These are phyloP conservation scores for Mycena rebaudengoi DNA, from an alignment of 768 basidiomycete species.

Conservation along the genomic window DNA sequence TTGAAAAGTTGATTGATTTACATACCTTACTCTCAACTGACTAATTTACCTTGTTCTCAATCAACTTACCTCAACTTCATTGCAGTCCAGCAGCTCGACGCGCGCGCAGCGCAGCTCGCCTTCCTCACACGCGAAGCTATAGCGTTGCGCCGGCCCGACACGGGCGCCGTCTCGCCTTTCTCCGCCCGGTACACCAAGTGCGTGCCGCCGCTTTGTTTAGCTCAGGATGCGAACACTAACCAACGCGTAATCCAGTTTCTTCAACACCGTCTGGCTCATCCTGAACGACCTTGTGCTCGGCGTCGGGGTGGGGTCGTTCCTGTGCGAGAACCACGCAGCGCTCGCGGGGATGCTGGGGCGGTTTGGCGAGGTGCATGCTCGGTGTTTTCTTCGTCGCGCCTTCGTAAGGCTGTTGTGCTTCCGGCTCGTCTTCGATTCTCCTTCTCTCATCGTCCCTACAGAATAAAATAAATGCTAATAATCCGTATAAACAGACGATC, in stretches of 20 bases:
- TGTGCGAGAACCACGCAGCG: slow-evolving; percentile 68
- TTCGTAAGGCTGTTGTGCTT: not conserved
- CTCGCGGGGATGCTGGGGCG: slow-evolving; percentile 51
- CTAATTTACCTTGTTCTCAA: no score
- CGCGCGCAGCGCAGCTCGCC: slow-evolving; percentile 58
- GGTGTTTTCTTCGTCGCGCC: not conserved
- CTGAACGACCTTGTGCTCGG: slow-evolving; percentile 92
- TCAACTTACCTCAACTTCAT: not conserved
- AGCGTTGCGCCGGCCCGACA: slow-evolving; percentile 45
- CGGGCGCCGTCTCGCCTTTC: slow-evolving; percentile 47
- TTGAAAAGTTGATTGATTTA: no score
- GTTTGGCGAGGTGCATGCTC: slow-evolving; percentile 49
- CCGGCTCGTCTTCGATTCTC: no score
- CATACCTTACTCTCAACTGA: no score
- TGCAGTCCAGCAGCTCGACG: slow-evolving; percentile 71
- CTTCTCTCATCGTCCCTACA: no score
- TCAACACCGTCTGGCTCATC: slow-evolving; percentile 91
- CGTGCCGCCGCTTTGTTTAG: not conserved
- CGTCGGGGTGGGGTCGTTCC: slow-evolving; percentile 70
- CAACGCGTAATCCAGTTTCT: no score
- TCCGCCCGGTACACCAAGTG: slow-evolving; percentile 77
- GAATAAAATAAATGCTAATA: no score
- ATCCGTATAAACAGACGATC: slow-evolving; percentile 45
- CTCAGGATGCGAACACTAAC: no score
- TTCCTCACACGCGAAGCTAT: slow-evolving; percentile 54